A percentile compares a stretch with the other conserved stretches of the same genome.
Conservation (phyloP, 192 early-diverging fungal species). For the Podila minutissima region DNA sequence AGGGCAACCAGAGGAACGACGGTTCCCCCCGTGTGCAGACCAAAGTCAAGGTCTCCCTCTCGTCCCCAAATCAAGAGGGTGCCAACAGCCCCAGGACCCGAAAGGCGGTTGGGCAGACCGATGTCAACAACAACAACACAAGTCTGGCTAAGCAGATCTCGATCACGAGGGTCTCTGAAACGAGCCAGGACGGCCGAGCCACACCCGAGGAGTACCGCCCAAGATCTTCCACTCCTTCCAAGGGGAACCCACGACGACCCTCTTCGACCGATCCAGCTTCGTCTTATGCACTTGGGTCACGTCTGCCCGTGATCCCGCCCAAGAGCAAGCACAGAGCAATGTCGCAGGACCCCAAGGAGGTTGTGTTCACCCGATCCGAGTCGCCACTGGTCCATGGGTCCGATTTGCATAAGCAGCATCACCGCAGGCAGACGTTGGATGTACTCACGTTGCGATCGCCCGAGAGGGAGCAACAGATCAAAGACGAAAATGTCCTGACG, state of each 20-base stretch:
- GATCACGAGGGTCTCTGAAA: too few relatives aligned
- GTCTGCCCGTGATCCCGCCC: conserved; percentile 19
- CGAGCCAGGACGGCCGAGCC: too few relatives aligned
- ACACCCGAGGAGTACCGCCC: neutral
- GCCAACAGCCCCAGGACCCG: neutral
- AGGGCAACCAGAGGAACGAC: neutral
- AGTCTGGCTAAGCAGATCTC: too few relatives aligned
- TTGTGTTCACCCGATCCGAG: neutral
- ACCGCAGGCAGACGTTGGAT: neutral
- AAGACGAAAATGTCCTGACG: neutral
- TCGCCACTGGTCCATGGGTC: neutral
- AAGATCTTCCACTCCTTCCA: neutral
- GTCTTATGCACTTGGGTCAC: neutral
- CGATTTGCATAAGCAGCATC: neutral
- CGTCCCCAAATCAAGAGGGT: neutral
- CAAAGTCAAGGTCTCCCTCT: too few relatives aligned
- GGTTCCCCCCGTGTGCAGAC: neutral
- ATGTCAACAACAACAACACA: too few relatives aligned
- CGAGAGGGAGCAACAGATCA: neutral
- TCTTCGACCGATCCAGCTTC: neutral
- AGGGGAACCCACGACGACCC: neutral
- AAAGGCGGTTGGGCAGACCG: too few relatives aligned
- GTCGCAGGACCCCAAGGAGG: conserved; percentile 16
- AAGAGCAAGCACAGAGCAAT: conserved; percentile 25
- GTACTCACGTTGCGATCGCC: neutral